Evolutionary conservation across 768 basidiomycete species (phyloP).

Genomic region (Kwoniella sp.): DNA sequence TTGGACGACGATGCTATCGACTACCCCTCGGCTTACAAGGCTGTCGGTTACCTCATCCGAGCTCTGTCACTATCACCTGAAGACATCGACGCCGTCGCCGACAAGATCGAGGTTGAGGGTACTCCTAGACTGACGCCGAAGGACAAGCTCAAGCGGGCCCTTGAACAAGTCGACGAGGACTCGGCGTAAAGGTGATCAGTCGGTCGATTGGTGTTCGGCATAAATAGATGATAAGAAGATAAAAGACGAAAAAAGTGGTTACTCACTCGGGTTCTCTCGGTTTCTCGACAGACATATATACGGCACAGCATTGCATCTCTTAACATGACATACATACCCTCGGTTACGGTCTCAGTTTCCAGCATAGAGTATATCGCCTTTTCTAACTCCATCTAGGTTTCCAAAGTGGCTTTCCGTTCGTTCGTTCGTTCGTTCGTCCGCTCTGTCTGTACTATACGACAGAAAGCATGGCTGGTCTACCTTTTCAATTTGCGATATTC

Average conservation of each 20-base stretch:
- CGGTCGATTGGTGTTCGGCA: not conserved
- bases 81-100: conserved; percentile 48
- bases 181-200: conserved; percentile 7
- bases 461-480: not conserved
- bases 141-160: conserved; percentile 52
- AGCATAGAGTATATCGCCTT: not conserved
- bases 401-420: not conserved
- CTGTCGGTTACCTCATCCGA: conserved; percentile 70
- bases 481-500: not conserved
- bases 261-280: not conserved
- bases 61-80: conserved; percentile 42
- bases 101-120: conserved; percentile 56
- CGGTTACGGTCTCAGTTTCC: not conserved
- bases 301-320: conserved; percentile 3
- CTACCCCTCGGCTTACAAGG: conserved; percentile 78
- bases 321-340: conserved; percentile 1
- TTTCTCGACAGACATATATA: not conserved
- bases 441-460: too few species aligned
- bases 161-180: conserved; percentile 38
- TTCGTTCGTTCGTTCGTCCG: not conserved
- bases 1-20: conserved; percentile 89
- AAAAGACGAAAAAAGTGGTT: not conserved
- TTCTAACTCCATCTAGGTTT: not conserved
- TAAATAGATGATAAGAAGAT: not conserved
- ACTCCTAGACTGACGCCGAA: conserved; percentile 55